Conservation (phyloP, 345 rosid species). For the Syzygium oleosum region DNA sequence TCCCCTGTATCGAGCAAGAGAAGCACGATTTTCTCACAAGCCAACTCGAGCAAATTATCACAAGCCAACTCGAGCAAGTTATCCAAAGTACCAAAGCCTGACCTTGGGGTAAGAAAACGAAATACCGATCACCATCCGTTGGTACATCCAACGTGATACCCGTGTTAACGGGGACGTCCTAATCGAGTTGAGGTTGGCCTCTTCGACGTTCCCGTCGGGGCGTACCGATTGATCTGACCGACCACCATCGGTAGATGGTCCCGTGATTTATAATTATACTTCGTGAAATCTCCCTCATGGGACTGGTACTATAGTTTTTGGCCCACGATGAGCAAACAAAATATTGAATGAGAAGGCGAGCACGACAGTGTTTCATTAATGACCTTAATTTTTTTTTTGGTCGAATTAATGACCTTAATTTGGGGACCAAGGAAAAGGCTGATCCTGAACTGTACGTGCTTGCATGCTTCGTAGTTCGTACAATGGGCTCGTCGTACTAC, state of each 20-base stretch:
- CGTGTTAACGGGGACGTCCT: background rate
- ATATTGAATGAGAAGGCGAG: background rate
- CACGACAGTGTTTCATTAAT: background rate
- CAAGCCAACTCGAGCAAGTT: background rate
- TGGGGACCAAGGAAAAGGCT: background rate
- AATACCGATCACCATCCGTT: background rate
- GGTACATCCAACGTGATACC: background rate
- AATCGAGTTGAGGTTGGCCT: background rate
- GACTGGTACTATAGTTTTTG: background rate
- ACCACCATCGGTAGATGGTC: background rate
- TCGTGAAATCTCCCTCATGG: background rate
- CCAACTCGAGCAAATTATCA: background rate
- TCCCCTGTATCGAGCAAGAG: background rate
- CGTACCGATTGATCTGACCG: background rate
- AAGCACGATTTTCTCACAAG: background rate
- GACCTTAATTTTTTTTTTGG: background rate
- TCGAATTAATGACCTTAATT: background rate
- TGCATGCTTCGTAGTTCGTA: background rate
- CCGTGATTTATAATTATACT: background rate
- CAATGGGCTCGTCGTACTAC: background rate
- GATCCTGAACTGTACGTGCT: background rate
- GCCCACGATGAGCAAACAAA: background rate
- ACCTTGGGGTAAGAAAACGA: background rate
- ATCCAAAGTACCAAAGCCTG: background rate
- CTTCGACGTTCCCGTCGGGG: background rate